Evolutionary conservation across 148 eudicot species (phyloP).

Genomic region (Dysphania ambrosioides): DNA sequence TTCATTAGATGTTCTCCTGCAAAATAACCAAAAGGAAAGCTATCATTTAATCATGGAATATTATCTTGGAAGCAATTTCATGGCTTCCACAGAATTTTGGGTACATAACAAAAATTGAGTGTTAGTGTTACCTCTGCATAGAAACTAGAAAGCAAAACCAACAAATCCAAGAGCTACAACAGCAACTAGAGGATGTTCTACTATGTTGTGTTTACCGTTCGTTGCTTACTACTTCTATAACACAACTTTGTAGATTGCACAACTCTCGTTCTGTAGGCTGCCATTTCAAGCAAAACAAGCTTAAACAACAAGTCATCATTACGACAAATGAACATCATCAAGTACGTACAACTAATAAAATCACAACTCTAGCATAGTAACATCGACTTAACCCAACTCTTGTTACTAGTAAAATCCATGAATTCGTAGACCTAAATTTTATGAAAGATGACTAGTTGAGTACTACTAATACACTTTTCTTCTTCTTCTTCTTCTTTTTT

Average conservation of each 20-base stretch:
- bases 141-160: constrained; percentile 23
- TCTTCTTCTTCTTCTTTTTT: no score
- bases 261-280: constrained; percentile 27
- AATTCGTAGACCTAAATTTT: no score
- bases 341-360: no score
- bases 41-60: not conserved
- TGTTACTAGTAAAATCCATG: no score
- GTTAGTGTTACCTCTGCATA: no score
- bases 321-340: no score
- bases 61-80: no score
- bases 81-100: not conserved
- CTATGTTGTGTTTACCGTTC: constrained; percentile 7
- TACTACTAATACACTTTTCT: no score
- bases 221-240: constrained; percentile 6
- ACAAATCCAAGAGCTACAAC: constrained; percentile 27
- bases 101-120: not conserved
- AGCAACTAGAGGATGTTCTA: constrained; percentile 8
- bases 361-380: no score
- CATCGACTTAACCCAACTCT: no score
- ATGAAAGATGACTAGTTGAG: no score
- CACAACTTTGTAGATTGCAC: constrained; percentile 33
- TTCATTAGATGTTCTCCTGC: constrained; percentile 26
- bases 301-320: no score
- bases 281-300: not conserved
- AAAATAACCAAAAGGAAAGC: not conserved